Percentiles rank a stretch among this genome's conserved stretches.
phyloP scores from a whole-genome alignment of 495 filamentous ascomycete genomes.

The Geopyxis carbonaria region DNA sequence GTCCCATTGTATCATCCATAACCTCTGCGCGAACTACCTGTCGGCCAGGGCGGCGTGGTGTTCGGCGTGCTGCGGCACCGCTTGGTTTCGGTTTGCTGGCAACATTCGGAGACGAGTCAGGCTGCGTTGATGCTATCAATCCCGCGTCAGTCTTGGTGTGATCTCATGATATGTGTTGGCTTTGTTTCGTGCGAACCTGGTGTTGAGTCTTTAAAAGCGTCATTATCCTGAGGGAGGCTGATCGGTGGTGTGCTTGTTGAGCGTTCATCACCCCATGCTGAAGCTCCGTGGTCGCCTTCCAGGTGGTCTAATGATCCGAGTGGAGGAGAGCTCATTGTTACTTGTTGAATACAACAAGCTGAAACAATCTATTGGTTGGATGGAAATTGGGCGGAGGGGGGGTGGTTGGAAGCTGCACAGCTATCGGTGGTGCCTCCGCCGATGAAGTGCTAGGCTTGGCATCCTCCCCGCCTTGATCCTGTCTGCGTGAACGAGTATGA shows the following conservation, averaged over 20 bases:
- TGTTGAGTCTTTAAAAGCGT: slow-evolving; percentile 11
- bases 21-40: slow-evolving; percentile 39
- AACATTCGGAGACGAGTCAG: neutral
- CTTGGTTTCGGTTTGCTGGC: neutral
- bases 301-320: too few species aligned
- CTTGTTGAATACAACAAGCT: too few species aligned
- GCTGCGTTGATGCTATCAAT: neutral
- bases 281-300: slow-evolving; percentile 18
- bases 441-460: too few species aligned
- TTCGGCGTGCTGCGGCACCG: slow-evolving; percentile 10
- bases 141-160: neutral
- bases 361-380: too few species aligned
- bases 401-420: too few species aligned
- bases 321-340: slow-evolving; percentile 21
- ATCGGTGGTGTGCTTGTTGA: slow-evolving; percentile 17
- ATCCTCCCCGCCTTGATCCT: too few species aligned
- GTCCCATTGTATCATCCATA: slow-evolving; percentile 76
- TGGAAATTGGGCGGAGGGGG: too few species aligned
- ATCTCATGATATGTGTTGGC: neutral
- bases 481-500: too few species aligned
- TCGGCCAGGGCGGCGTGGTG: slow-evolving; percentile 21
- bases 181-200: neutral
- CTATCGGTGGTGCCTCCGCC: too few species aligned
- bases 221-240: slow-evolving; percentile 7
- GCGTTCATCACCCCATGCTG: slow-evolving; percentile 25